Evolutionary conservation across 2,329 filamentous ascomycete genomes (phyloP).

Genomic region (Verticillium nubilum): DNA sequence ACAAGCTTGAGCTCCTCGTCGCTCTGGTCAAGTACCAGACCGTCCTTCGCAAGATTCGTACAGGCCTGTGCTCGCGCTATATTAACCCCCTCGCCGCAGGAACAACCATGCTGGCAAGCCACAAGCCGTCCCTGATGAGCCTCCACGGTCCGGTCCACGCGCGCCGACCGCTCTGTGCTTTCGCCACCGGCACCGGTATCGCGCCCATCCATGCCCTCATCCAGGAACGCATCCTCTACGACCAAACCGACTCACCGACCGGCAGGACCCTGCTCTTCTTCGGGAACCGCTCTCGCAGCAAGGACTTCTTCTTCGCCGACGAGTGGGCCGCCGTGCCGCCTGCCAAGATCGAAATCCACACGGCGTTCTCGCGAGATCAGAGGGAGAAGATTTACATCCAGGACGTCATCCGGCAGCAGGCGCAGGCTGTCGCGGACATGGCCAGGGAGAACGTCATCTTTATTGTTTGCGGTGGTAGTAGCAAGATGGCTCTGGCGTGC

Average conservation of each 20-base stretch:
- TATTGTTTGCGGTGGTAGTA: constrained; percentile 50
- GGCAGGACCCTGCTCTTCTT: constrained; percentile 62
- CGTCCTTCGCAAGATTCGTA: constrained; percentile 73
- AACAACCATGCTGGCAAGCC: constrained; percentile 56
- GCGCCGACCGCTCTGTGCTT: constrained; percentile 60
- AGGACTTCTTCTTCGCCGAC: constrained; percentile 76
- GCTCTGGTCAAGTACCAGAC: constrained; percentile 91
- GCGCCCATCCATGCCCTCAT: constrained; percentile 79
- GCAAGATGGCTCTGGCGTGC: constrained; percentile 53
- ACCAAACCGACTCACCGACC: constrained; percentile 13
- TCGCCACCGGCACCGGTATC: constrained; percentile 82
- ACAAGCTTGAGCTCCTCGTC: constrained; percentile 65
- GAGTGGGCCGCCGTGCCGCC: constrained; percentile 55
- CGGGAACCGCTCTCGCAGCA: constrained; percentile 67
- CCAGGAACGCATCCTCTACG: constrained; percentile 55
- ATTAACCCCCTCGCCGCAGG: constrained; percentile 58
- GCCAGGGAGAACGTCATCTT: constrained; percentile 39
- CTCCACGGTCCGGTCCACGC: constrained; percentile 30
- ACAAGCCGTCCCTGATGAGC: constrained; percentile 40
- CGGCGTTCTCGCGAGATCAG: constrained; percentile 45
- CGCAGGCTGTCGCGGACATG: constrained; percentile 25
- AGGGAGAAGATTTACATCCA: constrained; percentile 51
- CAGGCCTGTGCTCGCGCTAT: constrained; percentile 89
- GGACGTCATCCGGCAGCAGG: constrained; percentile 42
- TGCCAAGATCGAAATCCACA: constrained; percentile 20